These are phyloP conservation scores for Aspergillus sp. DNA, from an alignment of 2,329 filamentous ascomycete genomes.

Conservation along the genomic window DNA sequence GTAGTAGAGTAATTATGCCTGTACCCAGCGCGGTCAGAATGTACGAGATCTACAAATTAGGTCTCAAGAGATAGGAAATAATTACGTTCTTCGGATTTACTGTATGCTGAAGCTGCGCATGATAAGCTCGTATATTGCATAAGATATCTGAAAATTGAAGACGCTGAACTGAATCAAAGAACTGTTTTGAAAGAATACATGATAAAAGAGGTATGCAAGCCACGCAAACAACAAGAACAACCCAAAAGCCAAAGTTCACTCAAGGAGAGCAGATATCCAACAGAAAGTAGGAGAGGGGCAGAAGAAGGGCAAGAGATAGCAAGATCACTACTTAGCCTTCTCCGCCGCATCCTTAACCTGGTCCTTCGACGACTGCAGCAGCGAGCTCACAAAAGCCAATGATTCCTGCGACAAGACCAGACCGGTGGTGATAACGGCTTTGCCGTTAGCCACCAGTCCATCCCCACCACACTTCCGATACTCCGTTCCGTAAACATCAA, in stretches of 20 bases:
- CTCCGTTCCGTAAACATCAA: slow-evolving; percentile 37
- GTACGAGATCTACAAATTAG: too few relatives aligned
- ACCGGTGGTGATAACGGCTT: slow-evolving; percentile 60
- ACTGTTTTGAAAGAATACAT: too few relatives aligned
- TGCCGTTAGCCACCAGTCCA: slow-evolving; percentile 58
- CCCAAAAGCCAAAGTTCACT: neutral
- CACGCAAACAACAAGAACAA: slow-evolving; percentile 3
- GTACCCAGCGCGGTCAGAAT: too few relatives aligned
- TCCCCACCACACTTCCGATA: slow-evolving; percentile 45
- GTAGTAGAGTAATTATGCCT: too few relatives aligned
- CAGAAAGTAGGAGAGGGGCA: slow-evolving; percentile 1
- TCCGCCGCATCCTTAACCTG: slow-evolving; percentile 51
- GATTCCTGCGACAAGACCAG: slow-evolving; percentile 60
- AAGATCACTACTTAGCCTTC: slow-evolving; percentile 24
- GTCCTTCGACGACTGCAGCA: slow-evolving; percentile 55
- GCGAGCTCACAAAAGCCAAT: slow-evolving; percentile 51
- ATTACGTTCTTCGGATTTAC: too few relatives aligned
- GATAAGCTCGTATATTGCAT: too few relatives aligned
- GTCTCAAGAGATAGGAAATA: too few relatives aligned
- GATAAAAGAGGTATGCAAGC: neutral
- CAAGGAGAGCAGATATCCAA: neutral
- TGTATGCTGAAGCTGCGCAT: too few relatives aligned
- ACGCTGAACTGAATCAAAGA: too few relatives aligned
- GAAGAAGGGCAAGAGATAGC: slow-evolving; percentile 3
- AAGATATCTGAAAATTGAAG: too few relatives aligned